A percentile compares a stretch with the other conserved stretches of the same genome.
phyloP scores from a whole-genome alignment of 495 filamentous ascomycete genomes.

The Tuber indicum region DNA sequence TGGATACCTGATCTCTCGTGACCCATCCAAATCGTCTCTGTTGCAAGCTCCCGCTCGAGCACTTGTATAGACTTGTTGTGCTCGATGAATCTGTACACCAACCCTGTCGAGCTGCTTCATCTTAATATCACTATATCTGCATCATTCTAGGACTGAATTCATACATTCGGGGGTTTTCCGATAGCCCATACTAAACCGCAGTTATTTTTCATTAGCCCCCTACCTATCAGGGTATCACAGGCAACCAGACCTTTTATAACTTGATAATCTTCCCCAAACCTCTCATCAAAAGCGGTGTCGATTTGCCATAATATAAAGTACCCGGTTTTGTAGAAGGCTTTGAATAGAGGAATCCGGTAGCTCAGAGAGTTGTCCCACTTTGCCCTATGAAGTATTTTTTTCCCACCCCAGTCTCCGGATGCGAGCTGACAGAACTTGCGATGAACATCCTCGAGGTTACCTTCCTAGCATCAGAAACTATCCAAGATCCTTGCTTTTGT shows the following conservation, averaged over 20 bases:
- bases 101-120: neutral
- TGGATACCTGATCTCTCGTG: neutral
- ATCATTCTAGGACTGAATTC: neutral
- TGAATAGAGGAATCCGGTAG: constrained; percentile 13
- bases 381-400: constrained; percentile 1
- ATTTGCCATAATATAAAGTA: constrained; percentile 45
- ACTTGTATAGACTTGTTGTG: neutral
- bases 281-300: constrained; percentile 41
- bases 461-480: neutral
- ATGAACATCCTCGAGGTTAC: constrained; percentile 3
- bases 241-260: constrained; percentile 21
- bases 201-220: neutral
- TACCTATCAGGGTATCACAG: neutral
- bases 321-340: constrained; percentile 12
- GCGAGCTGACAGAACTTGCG: constrained; percentile 41
- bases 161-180: neutral
- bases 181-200: constrained; percentile 20
- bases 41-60: neutral
- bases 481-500: neutral
- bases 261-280: constrained; percentile 14
- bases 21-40: neutral
- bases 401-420: constrained; percentile 40
- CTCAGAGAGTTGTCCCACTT: constrained; percentile 7
- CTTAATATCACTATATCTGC: neutral
- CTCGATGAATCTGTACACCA: neutral